Evolutionary conservation across 2,329 filamentous ascomycete genomes (phyloP).

Genomic region (Exophiala spinifera): DNA sequence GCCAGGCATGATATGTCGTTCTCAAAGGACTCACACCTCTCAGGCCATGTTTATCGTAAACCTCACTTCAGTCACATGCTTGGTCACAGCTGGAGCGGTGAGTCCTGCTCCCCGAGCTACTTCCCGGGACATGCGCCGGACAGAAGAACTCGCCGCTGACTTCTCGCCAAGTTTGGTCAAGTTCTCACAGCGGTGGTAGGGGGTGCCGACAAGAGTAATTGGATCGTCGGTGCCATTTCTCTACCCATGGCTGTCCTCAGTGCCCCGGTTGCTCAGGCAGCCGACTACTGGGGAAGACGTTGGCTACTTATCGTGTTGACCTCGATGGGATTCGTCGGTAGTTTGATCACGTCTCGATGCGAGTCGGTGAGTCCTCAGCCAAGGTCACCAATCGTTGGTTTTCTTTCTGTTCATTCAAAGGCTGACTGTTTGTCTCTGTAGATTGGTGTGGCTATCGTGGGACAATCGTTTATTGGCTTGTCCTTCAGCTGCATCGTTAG

Average conservation of each 20-base stretch:
- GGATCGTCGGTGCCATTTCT: conserved; percentile 2
- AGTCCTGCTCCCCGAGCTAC: neutral
- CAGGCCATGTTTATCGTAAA: conserved; percentile 2
- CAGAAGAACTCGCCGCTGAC: neutral
- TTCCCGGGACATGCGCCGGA: neutral
- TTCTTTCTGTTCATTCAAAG: neutral
- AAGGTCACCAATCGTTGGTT: conserved; percentile 1
- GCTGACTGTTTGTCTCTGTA: conserved; percentile 3
- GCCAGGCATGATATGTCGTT: neutral
- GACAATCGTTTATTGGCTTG: conserved; percentile 2
- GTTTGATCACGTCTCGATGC: conserved; percentile 2
- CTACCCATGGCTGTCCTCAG: conserved; percentile 2
- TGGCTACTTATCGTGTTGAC: neutral
- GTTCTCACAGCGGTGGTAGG: conserved; percentile 1
- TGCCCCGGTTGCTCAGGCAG: conserved; percentile 2
- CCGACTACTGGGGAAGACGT: conserved; percentile 3
- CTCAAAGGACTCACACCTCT: neutral
- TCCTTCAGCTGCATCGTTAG: conserved; percentile 1
- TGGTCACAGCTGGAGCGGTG: conserved; percentile 2
- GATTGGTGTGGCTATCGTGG: conserved; percentile 1
- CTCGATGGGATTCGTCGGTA: conserved; percentile 1
- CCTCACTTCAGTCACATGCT: conserved; percentile 1
- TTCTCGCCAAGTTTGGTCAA: neutral
- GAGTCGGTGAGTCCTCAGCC: conserved; percentile 1
- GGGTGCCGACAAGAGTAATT: conserved; percentile 1